Evolutionary conservation across 1,139 yeast species (phyloP).

Genomic region (Kurtzmaniella quercitrusa): DNA sequence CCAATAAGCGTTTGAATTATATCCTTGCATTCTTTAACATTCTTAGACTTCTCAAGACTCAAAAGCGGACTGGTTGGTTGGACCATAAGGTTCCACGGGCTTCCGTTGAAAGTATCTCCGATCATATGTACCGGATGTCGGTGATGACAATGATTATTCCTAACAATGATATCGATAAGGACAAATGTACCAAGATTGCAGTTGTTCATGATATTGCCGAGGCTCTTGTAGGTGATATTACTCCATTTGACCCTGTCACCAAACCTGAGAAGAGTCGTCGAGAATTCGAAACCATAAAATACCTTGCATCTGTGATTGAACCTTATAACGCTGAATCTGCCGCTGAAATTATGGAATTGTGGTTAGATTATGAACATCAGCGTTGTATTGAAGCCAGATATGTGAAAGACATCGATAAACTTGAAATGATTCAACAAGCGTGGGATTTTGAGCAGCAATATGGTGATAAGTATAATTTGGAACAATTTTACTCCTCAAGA

Average conservation of each 20-base stretch:
- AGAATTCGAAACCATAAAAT: constrained; percentile 71
- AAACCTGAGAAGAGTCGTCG: constrained; percentile 74
- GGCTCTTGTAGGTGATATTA: constrained; percentile 88
- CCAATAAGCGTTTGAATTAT: constrained; percentile 35
- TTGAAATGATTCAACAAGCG: constrained; percentile 86
- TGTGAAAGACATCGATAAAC: constrained; percentile 93
- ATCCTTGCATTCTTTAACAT: constrained; percentile 74
- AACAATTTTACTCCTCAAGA: constrained; percentile 67
- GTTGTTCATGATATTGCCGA: constrained; percentile 94
- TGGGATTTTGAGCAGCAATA: constrained; percentile 79
- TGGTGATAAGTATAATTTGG: constrained; percentile 53
- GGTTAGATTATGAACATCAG: constrained; percentile 90
- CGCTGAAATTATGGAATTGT: constrained; percentile 61
- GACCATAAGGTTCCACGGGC: constrained; percentile 58
- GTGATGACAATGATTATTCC: constrained; percentile 74
- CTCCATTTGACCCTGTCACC: constrained; percentile 75
- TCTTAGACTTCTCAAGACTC: constrained; percentile 69
- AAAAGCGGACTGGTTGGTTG: constrained; percentile 92
- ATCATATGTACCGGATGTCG: constrained; percentile 97
- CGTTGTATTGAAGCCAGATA: constrained; percentile 79
- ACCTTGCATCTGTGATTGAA: constrained; percentile 55
- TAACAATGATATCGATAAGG: constrained; percentile 26
- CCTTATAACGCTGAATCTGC: constrained; percentile 67
- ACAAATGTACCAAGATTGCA: constrained; percentile 80
- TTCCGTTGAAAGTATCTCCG: constrained; percentile 72